Conservation (phyloP, 2,329 filamentous ascomycete species). For the Ophiostoma populinum region DNA sequence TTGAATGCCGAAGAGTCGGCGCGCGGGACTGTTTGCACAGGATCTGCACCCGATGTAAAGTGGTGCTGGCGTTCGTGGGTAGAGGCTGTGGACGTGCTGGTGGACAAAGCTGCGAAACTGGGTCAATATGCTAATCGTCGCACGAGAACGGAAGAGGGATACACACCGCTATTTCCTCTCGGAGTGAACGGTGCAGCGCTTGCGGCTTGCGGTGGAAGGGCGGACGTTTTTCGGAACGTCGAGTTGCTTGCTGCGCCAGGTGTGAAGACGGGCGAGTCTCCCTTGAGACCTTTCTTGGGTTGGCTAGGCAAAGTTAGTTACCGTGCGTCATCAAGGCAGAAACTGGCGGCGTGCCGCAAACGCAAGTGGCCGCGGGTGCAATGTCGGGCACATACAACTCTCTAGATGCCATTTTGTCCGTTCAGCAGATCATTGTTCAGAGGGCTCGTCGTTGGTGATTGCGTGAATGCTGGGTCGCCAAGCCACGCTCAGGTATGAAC, state of each 20-base stretch:
- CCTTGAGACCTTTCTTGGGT: slow-evolving; percentile 67
- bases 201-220: slow-evolving; percentile 79
- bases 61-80: slow-evolving; percentile 7
- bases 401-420: slow-evolving; percentile 7
- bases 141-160: too few relatives aligned
- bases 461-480: too few relatives aligned
- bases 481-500: too few relatives aligned
- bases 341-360: background rate
- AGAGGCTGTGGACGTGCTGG: slow-evolving; percentile 9
- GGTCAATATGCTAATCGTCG: too few relatives aligned
- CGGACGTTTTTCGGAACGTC: slow-evolving; percentile 40
- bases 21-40: slow-evolving; percentile 5
- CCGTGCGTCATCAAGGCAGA: too few relatives aligned
- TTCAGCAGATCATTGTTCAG: slow-evolving; percentile 1
- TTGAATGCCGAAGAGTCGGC: slow-evolving; percentile 26
- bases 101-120: slow-evolving; percentile 7
- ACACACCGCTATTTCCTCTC: slow-evolving; percentile 33
- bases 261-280: slow-evolving; percentile 91
- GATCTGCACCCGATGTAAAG: slow-evolving; percentile 3
- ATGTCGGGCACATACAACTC: slow-evolving; percentile 3
- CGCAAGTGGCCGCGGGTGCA: background rate
- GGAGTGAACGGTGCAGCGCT: slow-evolving; percentile 77
- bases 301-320: background rate
- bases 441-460: too few relatives aligned
- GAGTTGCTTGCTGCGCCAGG: slow-evolving; percentile 32